Conservation (phyloP, 1,284 basidiomycete species). For the Ustanciosporium gigantosporum region DNA sequence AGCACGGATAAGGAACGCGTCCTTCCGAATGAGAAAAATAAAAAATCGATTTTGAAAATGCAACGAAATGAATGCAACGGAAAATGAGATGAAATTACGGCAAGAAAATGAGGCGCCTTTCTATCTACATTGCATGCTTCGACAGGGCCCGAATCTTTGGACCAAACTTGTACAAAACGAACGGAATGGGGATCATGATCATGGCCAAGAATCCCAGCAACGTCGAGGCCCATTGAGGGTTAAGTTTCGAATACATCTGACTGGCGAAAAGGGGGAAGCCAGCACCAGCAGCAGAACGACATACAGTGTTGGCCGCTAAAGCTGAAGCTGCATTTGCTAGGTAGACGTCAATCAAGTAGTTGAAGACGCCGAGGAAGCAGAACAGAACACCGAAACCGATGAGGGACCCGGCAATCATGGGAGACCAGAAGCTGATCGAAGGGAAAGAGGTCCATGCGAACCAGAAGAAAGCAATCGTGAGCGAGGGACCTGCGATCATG, state of each 20-base stretch:
- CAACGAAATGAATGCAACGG: no score
- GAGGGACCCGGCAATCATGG: constrained; percentile 64
- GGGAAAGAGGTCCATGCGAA: constrained; percentile 51
- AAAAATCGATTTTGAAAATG: no score
- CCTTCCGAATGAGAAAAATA: no score
- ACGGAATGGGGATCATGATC: constrained; percentile 73
- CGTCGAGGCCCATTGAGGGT: constrained; percentile 74
- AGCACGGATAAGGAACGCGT: no score
- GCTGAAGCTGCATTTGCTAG: constrained; percentile 65
- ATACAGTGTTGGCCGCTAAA: constrained; percentile 71
- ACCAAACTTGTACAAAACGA: constrained; percentile 63
- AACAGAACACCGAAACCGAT: constrained; percentile 64
- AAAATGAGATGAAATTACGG: no score
- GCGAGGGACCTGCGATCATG: constrained; percentile 57
- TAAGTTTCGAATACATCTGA: constrained; percentile 67
- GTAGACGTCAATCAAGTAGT: constrained; percentile 66
- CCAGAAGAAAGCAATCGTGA: constrained; percentile 63
- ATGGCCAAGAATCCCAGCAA: constrained; percentile 74
- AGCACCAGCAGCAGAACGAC: constrained; percentile 70
- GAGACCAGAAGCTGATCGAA: constrained; percentile 62
- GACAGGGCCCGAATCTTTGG: constrained; percentile 60
- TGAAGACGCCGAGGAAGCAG: constrained; percentile 66
- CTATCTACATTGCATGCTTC: constrained; percentile 31
- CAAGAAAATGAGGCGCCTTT: no score
- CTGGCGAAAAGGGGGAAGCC: constrained; percentile 64